Evolutionary conservation across 441 rosid species (phyloP).

Genomic region (Jatropha multifida): DNA sequence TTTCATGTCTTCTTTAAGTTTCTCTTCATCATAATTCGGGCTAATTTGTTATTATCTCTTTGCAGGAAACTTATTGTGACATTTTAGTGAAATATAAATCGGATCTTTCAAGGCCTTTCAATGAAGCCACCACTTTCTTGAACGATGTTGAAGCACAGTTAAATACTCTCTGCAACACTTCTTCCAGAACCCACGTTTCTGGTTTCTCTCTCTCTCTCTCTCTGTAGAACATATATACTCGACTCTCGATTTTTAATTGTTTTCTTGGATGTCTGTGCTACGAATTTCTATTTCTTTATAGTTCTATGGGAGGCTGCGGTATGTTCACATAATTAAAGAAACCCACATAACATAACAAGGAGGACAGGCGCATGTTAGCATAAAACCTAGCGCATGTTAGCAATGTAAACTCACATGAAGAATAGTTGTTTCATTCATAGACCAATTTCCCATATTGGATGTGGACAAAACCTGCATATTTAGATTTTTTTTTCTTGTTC

Average conservation of each 20-base stretch:
- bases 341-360: background rate
- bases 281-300: constrained; percentile 13
- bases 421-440: constrained; percentile 26
- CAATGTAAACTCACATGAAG: constrained; percentile 28
- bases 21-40: background rate
- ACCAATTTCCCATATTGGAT: constrained; percentile 28
- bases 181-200: constrained; percentile 27
- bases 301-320: constrained; percentile 8
- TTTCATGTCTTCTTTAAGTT: background rate
- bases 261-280: constrained; percentile 35
- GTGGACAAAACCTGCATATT: constrained; percentile 22
- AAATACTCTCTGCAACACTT: constrained; percentile 44
- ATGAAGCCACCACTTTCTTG: constrained; percentile 57
- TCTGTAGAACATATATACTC: background rate
- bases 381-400: constrained; percentile 28
- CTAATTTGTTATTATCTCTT: background rate
- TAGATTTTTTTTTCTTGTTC: background rate
- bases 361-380: constrained; percentile 31
- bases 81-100: constrained; percentile 48
- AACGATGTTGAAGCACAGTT: constrained; percentile 49
- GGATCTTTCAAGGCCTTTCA: constrained; percentile 56
- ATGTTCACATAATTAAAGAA: constrained; percentile 3
- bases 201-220: constrained; percentile 27
- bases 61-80: constrained; percentile 53
- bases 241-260: background rate